Evolutionary conservation across 1,284 basidiomycete species (phyloP).

Genomic region (Trichosporon ovoides): DNA sequence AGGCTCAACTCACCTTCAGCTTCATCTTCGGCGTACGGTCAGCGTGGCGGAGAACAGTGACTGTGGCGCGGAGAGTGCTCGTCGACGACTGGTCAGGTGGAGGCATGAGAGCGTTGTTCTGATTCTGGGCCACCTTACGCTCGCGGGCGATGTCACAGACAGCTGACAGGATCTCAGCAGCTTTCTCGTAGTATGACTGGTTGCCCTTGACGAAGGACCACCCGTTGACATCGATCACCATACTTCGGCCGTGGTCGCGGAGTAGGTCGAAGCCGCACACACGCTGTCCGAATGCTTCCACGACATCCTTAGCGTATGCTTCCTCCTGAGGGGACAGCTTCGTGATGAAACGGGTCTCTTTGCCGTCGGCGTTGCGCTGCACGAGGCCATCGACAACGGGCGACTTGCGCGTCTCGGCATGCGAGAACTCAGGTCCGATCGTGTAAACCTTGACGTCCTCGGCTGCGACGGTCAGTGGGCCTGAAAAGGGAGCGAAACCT

Average conservation of each 20-base stretch:
- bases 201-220: conserved; percentile 99
- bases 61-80: conserved; percentile 91
- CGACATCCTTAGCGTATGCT: conserved; percentile 84
- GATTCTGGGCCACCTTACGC: conserved; percentile 38
- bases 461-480: conserved; percentile 37
- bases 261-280: conserved; percentile 98
- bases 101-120: conserved; percentile 29
- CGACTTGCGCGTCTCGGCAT: conserved; percentile 98
- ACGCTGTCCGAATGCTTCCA: conserved; percentile 92
- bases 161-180: conserved; percentile 84
- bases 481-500: not conserved
- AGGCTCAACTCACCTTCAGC: conserved; percentile 52
- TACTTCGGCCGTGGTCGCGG: conserved; percentile 77
- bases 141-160: conserved; percentile 57
- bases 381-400: conserved; percentile 98
- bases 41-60: conserved; percentile 90
- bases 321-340: conserved; percentile 84
- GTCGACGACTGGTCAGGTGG: conserved; percentile 45
- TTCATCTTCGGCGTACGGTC: conserved; percentile 91
- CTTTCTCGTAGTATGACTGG: conserved; percentile 83
- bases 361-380: conserved; percentile 94
- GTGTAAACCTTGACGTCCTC: conserved; percentile 99
- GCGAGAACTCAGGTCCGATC: conserved; percentile 88
- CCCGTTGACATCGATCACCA: conserved; percentile 98
- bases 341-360: conserved; percentile 97